Conservation (phyloP, 345 rosid genomes). For the Camelina sativa region DNA sequence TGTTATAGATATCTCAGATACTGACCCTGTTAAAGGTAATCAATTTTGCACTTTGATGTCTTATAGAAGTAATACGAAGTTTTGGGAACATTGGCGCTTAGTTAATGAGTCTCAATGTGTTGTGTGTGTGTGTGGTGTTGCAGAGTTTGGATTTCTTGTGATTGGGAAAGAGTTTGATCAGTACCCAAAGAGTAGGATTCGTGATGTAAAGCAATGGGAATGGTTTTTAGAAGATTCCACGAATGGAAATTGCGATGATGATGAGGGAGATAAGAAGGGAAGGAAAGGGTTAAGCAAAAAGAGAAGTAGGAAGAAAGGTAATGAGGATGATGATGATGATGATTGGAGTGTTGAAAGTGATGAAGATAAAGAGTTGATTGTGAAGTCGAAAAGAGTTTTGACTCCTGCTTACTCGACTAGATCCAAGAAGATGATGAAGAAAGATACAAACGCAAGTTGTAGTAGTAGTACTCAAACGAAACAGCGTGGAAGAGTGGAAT, state of each 20-base stretch:
- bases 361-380: constrained; percentile 51
- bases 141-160: constrained; percentile 87
- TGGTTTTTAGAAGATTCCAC: constrained; percentile 73
- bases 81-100: not conserved
- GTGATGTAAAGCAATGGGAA: constrained; percentile 60
- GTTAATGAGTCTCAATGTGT: constrained; percentile 13
- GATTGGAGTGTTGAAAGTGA: constrained; percentile 74
- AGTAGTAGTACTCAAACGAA: constrained; percentile 34
- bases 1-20: constrained; percentile 28
- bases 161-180: constrained; percentile 75
- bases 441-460: constrained; percentile 21
- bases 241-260: constrained; percentile 44
- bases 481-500: constrained; percentile 29
- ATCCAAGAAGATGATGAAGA: constrained; percentile 52
- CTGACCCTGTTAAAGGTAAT: constrained; percentile 74
- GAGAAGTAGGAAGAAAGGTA: constrained; percentile 50
- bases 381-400: constrained; percentile 42
- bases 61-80: not conserved
- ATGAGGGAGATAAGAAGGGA: constrained; percentile 30
- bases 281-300: constrained; percentile 46
- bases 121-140: constrained; percentile 32
- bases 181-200: constrained; percentile 56
- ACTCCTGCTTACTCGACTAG: constrained; percentile 57
- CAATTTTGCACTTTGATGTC: not conserved
- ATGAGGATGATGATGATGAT: constrained; percentile 53